Evolutionary conservation across 225 moss, liverwort and hornwort species (phyloP).

Genomic region (Bryoerythrophyllum caledonicum): DNA sequence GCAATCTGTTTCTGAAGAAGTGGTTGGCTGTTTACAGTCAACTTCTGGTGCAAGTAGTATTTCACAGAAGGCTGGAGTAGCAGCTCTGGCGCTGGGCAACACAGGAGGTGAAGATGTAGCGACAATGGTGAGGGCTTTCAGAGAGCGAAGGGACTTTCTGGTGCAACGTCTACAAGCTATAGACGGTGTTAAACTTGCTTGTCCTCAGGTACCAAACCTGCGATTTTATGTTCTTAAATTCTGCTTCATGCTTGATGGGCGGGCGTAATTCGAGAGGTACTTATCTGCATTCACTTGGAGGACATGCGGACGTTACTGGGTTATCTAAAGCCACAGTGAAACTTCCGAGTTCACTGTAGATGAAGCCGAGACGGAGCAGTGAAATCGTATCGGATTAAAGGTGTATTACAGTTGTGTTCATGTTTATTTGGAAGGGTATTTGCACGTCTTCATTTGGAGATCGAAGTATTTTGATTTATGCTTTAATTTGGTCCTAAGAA

Average conservation of each 20-base stretch:
- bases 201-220: conserved; percentile 66
- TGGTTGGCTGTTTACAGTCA: conserved; percentile 46
- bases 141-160: conserved; percentile 83
- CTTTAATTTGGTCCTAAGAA: neutral
- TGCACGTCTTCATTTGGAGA: conserved; percentile 9
- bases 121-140: conserved; percentile 84
- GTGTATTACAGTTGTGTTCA: neutral
- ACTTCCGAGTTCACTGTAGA: neutral
- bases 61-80: conserved; percentile 93
- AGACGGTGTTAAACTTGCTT: conserved; percentile 84
- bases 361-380: neutral
- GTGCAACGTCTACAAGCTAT: conserved; percentile 75
- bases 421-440: conserved; percentile 10
- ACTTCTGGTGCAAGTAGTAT: conserved; percentile 99
- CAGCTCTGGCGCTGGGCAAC: conserved; percentile 84
- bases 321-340: conserved; percentile 14
- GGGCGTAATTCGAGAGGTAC: neutral
- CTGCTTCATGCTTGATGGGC: conserved; percentile 2
- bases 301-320: conserved; percentile 4
- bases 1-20: neutral
- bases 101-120: conserved; percentile 89
- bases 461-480: neutral
- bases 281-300: neutral
- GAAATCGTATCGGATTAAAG: neutral
- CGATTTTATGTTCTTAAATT: neutral